Percentiles rank a stretch among this genome's conserved stretches.
Evolutionary conservation across 257 asterid species (phyloP).

Genomic region (Nicotiana attenuata): DNA sequence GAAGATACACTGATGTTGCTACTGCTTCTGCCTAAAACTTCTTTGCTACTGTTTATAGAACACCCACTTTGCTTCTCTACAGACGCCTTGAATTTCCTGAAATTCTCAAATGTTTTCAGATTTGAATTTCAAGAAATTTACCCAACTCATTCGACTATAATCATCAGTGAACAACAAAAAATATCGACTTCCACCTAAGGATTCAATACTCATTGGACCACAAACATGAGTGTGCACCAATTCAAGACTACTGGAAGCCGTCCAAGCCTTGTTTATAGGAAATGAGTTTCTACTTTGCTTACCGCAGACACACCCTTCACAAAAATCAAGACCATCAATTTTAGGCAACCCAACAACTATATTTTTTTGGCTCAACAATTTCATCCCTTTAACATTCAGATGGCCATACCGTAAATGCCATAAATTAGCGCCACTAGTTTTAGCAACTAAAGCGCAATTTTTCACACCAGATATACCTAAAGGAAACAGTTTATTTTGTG

Average conservation of each 20-base stretch:
- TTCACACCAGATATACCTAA: too few species aligned
- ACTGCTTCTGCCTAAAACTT: too few species aligned
- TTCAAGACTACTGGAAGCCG: neutral
- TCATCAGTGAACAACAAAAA: neutral
- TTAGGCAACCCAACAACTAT: neutral
- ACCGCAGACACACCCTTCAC: neutral
- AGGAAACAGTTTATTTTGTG: neutral
- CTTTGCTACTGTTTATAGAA: too few species aligned
- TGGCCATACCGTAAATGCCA: too few species aligned
- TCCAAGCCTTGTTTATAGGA: neutral
- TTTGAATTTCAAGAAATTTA: neutral
- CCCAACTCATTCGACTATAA: neutral
- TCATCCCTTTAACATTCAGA: too few species aligned
- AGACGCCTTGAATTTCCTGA: neutral
- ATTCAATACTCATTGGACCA: neutral
- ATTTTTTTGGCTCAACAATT: too few species aligned
- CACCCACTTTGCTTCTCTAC: neutral
- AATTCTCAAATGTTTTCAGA: neutral
- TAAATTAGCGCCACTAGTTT: too few species aligned
- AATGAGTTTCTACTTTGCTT: neutral
- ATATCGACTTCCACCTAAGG: neutral
- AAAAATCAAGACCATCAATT: neutral
- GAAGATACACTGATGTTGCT: too few species aligned
- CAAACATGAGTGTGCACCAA: neutral
- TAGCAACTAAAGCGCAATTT: too few species aligned